Base-by-base conservation (phyloP, 169 alveolate species). In the Eimeria sp. region DNA sequence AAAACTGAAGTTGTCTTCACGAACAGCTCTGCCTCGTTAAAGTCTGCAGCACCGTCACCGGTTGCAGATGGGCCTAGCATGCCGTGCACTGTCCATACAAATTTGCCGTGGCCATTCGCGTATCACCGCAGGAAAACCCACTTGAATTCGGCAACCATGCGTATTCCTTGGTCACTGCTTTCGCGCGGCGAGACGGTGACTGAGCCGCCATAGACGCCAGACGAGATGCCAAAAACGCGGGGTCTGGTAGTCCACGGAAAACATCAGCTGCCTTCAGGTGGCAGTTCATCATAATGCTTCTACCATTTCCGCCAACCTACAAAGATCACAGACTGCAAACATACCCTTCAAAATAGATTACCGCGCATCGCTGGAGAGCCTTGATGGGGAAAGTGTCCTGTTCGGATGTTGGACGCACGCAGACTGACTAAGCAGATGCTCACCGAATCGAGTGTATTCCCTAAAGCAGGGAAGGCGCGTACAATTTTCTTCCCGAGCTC, bases 141-240 rank as follows among this genome's bases (percentile, higher is more conserved):
- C 93, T 22, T 61, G 82, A n/a, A 9, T 51, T 72, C 80, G 82
- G 30, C n/a, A 61, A 30, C 47, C 34, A 63, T 7, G 93, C 93
- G n/a, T 86, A 86, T 58, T 86, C 93, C 5, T 61, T 43, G 65
- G 93, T 25, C 58, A 86, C 93, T 58, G 80, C 93, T 63, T 86
- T 86, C 43, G 93, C 93, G 25, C 93, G 80, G 47, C 93, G 65
- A 40, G 93, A 86, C 18, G 93, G 82, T 18, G 93, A 57, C 93
- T 61, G 93, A 20, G 93, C 93, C 25, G 93, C 93, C 93, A 86
- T 86, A 25, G 93, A 86, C 5, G 93, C 76, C 80, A 86, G 51
- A 47, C 93, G 93, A 22, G 82, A 58, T 58, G 93, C 93, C 30
- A 61, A 73, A 49, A 86, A 86, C 10, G 93, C 93, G 51, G 80